Conservation (phyloP, 2,329 filamentous ascomycete species). For the Talaromyces sp. region DNA sequence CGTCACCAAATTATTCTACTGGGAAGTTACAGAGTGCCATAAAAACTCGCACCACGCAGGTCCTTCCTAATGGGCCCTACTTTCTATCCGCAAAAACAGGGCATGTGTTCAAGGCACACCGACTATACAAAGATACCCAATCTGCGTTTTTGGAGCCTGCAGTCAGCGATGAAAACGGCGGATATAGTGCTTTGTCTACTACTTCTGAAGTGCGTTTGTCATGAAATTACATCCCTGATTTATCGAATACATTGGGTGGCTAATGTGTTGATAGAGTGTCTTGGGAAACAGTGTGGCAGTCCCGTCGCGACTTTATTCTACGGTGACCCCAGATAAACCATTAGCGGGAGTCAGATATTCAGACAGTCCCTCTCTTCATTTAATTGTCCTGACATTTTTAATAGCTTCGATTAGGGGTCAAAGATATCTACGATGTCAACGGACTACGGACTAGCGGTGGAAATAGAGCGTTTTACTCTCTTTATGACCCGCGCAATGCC, state of each 20-base stretch:
- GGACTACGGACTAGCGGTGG: conserved; percentile 57
- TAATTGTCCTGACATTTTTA: background rate
- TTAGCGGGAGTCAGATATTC: background rate
- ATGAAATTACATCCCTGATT: background rate
- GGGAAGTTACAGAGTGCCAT: background rate
- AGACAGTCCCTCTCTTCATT: background rate
- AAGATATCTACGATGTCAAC: conserved; percentile 60
- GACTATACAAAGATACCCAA: background rate
- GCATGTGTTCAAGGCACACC: background rate
- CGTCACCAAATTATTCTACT: background rate
- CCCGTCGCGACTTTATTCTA: background rate
- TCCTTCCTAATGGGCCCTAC: background rate
- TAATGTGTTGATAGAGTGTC: background rate
- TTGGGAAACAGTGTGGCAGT: background rate
- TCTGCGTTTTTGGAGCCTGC: background rate
- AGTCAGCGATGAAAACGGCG: background rate
- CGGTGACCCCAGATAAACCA: background rate
- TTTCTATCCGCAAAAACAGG: background rate
- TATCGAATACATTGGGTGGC: background rate
- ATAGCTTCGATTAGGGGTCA: conserved; percentile 53
- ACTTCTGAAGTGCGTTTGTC: background rate
- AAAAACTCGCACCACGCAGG: background rate
- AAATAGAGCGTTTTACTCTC: conserved; percentile 56
- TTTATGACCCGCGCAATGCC: conserved; percentile 47
- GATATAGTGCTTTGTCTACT: background rate